A percentile compares a stretch with the other conserved stretches of the same genome.
Conservation (phyloP, 2,329 filamentous ascomycete genomes). For the Amauroascus niger region DNA sequence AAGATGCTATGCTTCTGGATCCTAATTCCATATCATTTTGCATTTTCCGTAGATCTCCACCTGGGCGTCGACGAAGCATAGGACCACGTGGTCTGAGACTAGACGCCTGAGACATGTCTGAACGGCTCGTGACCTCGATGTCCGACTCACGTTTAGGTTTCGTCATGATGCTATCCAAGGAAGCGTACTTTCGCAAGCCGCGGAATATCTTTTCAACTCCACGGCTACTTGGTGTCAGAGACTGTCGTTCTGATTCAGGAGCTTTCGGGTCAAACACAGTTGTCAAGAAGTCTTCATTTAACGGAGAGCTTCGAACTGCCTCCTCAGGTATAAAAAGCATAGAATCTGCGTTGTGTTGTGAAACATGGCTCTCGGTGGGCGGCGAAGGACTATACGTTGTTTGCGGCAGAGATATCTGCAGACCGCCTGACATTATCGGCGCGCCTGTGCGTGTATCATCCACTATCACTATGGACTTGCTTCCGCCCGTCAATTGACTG, state of each 20-base stretch:
- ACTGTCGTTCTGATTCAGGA: not conserved
- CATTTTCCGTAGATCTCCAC: conserved; percentile 62
- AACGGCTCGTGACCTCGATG: conserved; percentile 19
- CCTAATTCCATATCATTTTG: conserved; percentile 36
- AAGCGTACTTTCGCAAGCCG: conserved; percentile 37
- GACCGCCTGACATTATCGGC: conserved; percentile 34
- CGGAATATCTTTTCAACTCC: not conserved
- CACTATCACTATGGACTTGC: conserved; percentile 82
- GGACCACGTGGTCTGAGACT: conserved; percentile 13
- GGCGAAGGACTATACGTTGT: not conserved
- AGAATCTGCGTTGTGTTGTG: not conserved
- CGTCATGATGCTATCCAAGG: conserved; percentile 36
- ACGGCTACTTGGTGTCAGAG: not conserved
- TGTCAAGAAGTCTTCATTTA: not conserved
- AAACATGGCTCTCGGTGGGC: not conserved
- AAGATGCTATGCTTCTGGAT: conserved; percentile 42
- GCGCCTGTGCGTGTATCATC: conserved; percentile 47
- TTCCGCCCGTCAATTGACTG: conserved; percentile 63
- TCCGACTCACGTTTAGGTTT: conserved; percentile 23
- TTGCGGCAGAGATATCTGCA: conserved; percentile 12
- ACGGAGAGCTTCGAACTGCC: not conserved
- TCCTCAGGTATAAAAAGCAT: not conserved
- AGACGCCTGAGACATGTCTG: conserved; percentile 17
- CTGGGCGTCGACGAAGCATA: conserved; percentile 61
- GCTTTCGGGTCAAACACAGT: not conserved